A percentile compares a stretch with the other conserved stretches of the same genome.
These are phyloP conservation scores for Atalantia buxifolia DNA, from an alignment of 345 rosid species.

Conservation along the genomic window DNA sequence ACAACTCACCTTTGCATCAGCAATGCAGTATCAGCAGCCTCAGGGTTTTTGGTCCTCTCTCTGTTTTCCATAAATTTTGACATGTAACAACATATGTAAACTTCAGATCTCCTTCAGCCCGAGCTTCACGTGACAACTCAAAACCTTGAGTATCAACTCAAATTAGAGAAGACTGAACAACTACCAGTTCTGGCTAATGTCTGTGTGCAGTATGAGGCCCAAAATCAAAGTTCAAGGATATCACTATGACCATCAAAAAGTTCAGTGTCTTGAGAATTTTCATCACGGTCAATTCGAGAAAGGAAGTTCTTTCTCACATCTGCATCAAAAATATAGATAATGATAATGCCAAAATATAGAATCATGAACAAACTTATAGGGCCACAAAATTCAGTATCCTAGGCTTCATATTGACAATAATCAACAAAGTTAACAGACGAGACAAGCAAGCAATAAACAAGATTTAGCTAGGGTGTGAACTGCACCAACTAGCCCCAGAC, in stretches of 20 bases:
- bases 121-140: conserved; percentile 86
- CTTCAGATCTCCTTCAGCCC: conserved; percentile 87
- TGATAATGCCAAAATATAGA: background rate
- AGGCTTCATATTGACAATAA: background rate
- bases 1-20: conserved; percentile 79
- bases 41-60: conserved; percentile 90
- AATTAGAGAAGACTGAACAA: background rate
- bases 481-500: background rate
- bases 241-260: conserved; percentile 65
- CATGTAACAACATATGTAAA: conserved; percentile 95
- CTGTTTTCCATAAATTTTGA: conserved; percentile 96
- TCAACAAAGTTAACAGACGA: background rate
- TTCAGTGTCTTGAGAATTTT: conserved; percentile 70
- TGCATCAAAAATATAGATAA: conserved; percentile 27
- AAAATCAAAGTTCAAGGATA: conserved; percentile 89
- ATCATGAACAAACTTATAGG: conserved; percentile 1
- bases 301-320: conserved; percentile 99
- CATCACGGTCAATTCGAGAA: conserved; percentile 96
- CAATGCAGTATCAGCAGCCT: conserved; percentile 91
- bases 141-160: conserved; percentile 70
- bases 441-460: background rate
- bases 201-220: conserved; percentile 99
- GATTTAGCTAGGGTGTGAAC: background rate
- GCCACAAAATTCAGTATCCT: background rate
- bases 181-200: conserved; percentile 94